Percentiles rank a stretch among this genome's conserved stretches.
Evolutionary conservation across 768 basidiomycete genomes (phyloP).

Genomic region (Lentinula boryana): DNA sequence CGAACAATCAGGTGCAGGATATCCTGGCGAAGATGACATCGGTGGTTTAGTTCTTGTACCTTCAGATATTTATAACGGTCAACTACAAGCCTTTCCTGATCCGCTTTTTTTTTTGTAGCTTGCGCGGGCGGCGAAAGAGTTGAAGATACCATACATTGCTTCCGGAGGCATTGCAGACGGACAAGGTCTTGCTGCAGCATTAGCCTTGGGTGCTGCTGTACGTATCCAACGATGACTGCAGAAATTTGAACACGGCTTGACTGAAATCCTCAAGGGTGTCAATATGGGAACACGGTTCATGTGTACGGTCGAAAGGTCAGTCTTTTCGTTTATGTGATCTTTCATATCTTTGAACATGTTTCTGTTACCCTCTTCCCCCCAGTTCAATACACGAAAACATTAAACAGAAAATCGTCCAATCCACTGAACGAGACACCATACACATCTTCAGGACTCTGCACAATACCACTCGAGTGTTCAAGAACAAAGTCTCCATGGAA

Average conservation of each 20-base stretch:
- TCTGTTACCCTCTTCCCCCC: not conserved
- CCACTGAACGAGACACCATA: conserved; percentile 76
- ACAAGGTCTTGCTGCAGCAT: conserved; percentile 73
- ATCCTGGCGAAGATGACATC: conserved; percentile 93
- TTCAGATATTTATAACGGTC: not conserved
- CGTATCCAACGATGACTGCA: conserved; percentile 19
- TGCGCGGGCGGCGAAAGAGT: conserved; percentile 79
- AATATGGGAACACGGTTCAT: conserved; percentile 95
- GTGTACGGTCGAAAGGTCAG: conserved; percentile 80
- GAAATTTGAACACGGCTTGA: not conserved
- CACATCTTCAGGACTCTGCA: conserved; percentile 88
- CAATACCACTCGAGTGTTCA: conserved; percentile 83
- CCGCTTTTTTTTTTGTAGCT: conserved; percentile 38
- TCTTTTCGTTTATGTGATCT: not conserved
- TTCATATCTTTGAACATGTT: not conserved
- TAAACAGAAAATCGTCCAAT: conserved; percentile 83
- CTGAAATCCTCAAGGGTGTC: conserved; percentile 49
- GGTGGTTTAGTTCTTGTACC: conserved; percentile 77
- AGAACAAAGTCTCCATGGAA: conserved; percentile 77
- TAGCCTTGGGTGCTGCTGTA: conserved; percentile 78
- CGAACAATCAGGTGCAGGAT: conserved; percentile 84
- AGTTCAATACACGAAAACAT: conserved; percentile 86
- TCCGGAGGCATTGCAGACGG: conserved; percentile 89
- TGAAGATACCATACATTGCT: conserved; percentile 82
- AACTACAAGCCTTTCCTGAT: not conserved